phyloP scores from a whole-genome alignment of 202 grass and related monocot species.

The Musa balbisiana region DNA sequence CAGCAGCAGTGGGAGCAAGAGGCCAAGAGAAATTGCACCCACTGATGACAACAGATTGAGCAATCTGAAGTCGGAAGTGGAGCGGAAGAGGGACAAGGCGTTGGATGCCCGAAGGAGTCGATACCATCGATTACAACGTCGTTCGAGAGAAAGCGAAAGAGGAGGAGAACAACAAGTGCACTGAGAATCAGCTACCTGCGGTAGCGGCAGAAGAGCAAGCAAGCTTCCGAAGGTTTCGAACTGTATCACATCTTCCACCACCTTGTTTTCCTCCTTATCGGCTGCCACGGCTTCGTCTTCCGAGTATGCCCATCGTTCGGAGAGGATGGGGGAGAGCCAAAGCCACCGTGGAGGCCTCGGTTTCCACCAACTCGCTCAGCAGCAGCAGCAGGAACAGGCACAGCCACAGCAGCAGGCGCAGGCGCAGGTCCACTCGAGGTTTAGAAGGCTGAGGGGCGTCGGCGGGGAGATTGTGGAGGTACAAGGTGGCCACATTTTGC shows the following conservation, averaged over 20 bases:
- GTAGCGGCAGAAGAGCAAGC: not conserved
- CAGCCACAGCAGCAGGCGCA: conserved; percentile 36
- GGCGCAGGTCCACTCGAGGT: conserved; percentile 24
- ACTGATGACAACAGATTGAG: not conserved
- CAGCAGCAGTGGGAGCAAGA: conserved; percentile 2
- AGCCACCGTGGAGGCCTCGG: conserved; percentile 33
- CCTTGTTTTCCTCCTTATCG: not conserved
- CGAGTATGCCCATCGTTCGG: conserved; percentile 70
- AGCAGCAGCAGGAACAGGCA: conserved; percentile 27
- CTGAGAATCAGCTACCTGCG: not conserved
- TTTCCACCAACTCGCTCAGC: conserved; percentile 42
- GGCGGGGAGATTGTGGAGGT: conserved; percentile 10
- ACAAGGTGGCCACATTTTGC: not conserved
- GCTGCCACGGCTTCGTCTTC: conserved; percentile 39
- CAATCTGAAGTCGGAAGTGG: not conserved
- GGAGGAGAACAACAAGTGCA: not conserved
- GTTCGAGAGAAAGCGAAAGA: not conserved
- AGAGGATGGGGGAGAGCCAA: conserved; percentile 13
- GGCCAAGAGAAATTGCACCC: not conserved
- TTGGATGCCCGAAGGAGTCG: not conserved
- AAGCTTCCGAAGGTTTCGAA: not conserved
- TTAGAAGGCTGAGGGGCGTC: conserved; percentile 41
- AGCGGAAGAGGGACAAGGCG: conserved; percentile 17
- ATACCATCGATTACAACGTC: not conserved
- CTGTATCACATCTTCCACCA: not conserved